Percentiles rank a stretch among this genome's conserved stretches.
Conservation (phyloP, 768 basidiomycete genomes). For the Exsudoporus frostii region DNA sequence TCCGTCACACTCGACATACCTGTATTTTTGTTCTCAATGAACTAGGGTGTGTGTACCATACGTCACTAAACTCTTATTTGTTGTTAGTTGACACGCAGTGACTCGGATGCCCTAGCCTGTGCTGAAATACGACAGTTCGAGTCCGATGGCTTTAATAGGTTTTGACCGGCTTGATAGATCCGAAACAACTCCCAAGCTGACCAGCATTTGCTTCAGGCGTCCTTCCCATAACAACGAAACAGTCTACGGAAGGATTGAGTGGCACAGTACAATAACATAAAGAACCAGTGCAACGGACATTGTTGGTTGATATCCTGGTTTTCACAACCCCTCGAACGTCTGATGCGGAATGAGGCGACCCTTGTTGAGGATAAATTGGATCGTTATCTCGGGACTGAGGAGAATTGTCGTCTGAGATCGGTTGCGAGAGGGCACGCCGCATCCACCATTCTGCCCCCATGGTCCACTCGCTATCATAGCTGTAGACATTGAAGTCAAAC, state of each 20-base stretch:
- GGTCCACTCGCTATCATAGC: constrained; percentile 95
- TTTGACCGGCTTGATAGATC: constrained; percentile 82
- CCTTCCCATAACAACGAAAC: constrained; percentile 94
- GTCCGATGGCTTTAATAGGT: constrained; percentile 84
- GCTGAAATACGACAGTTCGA: constrained; percentile 94
- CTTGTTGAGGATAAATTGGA: constrained; percentile 9
- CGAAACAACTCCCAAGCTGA: constrained; percentile 88
- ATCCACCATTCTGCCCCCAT: constrained; percentile 98
- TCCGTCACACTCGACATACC: constrained; percentile 16
- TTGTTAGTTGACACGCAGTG: constrained; percentile 1
- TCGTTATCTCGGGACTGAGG: background rate
- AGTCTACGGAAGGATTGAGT: constrained; percentile 47
- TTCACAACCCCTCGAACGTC: constrained; percentile 82
- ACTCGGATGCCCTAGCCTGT: constrained; percentile 36
- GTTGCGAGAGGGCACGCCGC: constrained; percentile 47
- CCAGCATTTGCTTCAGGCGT: constrained; percentile 80
- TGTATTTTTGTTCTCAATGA: constrained; percentile 18
- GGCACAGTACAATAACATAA: background rate
- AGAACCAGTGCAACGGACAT: constrained; percentile 47
- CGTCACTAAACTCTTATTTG: constrained; percentile 16
- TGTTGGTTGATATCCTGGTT: constrained; percentile 84
- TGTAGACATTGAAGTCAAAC: constrained; percentile 96
- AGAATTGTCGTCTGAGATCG: constrained; percentile 13
- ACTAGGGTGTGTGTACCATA: constrained; percentile 22
- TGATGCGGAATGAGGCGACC: constrained; percentile 6